phyloP scores from a whole-genome alignment of 1,139 yeast genomes.

The Protomyces pachydermus region DNA sequence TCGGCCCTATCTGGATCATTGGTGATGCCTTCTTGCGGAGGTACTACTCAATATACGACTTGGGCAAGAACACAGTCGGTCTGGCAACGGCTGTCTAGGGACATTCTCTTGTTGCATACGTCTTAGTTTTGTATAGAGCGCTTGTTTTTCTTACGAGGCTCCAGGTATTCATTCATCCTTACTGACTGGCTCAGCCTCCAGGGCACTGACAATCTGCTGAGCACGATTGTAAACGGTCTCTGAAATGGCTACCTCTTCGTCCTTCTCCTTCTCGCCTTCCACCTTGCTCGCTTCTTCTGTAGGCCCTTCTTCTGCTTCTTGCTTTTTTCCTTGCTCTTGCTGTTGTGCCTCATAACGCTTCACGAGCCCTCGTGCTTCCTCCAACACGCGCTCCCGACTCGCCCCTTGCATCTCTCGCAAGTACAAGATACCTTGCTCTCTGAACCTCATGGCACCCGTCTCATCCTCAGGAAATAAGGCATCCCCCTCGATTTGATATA shows the following conservation, averaged over 20 bases:
- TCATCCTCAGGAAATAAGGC: constrained; percentile 5
- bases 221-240: not conserved
- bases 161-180: no score
- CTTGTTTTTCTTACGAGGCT: not conserved
- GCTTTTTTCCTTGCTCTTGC: not conserved
- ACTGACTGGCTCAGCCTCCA: not conserved
- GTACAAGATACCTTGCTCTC: not conserved
- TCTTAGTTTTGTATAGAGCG: no score
- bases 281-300: constrained; percentile 1
- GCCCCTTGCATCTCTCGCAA: constrained; percentile 14
- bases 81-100: constrained; percentile 63
- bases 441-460: not conserved
- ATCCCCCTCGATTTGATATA: not conserved
- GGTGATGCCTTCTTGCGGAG: constrained; percentile 97
- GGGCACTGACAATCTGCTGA: not conserved
- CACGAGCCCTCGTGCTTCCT: constrained; percentile 7
- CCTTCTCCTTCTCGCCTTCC: not conserved
- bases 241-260: not conserved
- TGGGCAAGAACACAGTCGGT: constrained; percentile 87
- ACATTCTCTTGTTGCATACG: not conserved
- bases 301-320: not conserved
- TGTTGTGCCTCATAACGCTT: constrained; percentile 3
- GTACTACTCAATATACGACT: constrained; percentile 87
- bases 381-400: not conserved
- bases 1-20: constrained; percentile 90